phyloP scores from a whole-genome alignment of 169 alveolate species.

The Eimeria falciformis region DNA sequence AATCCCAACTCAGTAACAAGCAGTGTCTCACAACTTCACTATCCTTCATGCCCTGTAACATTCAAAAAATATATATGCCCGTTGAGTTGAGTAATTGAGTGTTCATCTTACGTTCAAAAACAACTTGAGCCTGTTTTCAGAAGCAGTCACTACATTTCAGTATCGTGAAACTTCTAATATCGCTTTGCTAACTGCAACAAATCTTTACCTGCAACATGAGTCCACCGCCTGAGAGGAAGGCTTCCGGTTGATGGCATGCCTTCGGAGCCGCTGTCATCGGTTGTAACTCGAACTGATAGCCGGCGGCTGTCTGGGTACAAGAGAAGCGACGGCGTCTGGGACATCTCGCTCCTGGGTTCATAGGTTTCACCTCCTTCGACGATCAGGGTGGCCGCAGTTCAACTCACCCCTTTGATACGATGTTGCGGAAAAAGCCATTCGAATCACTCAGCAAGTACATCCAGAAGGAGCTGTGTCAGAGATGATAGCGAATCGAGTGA shows the following conservation, averaged over 20 bases:
- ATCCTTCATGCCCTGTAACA: conserved; percentile 72
- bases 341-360: conserved; percentile 63
- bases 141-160: conserved; percentile 37
- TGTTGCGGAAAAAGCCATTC: conserved; percentile 74
- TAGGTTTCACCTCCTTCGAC: not conserved
- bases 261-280: conserved; percentile 72
- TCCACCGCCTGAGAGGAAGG: conserved; percentile 77
- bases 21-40: conserved; percentile 55
- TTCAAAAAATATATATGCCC: not conserved
- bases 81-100: not conserved
- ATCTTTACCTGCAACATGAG: conserved; percentile 72
- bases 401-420: conserved; percentile 77
- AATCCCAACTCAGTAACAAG: not conserved
- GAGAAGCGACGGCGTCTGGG: conserved; percentile 76
- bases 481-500: not conserved
- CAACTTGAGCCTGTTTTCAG: conserved; percentile 36
- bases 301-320: conserved; percentile 73
- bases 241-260: conserved; percentile 76
- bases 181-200: not conserved
- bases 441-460: conserved; percentile 77
- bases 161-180: not conserved
- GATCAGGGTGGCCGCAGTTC: not conserved
- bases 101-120: conserved; percentile 63
- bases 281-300: conserved; percentile 76
- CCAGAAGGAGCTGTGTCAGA: conserved; percentile 75